Evolutionary conservation across 768 basidiomycete species (phyloP).

Genomic region (Mycena latifolia): DNA sequence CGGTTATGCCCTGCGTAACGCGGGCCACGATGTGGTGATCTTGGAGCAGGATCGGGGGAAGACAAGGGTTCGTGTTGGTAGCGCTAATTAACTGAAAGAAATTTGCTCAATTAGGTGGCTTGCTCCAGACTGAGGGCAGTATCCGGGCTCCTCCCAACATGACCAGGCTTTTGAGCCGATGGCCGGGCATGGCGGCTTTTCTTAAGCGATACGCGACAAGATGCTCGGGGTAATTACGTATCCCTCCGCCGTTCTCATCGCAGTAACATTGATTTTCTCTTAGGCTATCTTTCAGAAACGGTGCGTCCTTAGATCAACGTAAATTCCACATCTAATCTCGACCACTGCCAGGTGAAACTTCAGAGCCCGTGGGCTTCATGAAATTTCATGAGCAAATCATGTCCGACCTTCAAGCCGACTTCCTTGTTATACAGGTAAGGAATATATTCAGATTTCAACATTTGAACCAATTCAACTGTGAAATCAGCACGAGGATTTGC

Average conservation of each 20-base stretch:
- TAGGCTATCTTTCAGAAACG: conserved; percentile 23
- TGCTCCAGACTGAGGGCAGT: conserved; percentile 21
- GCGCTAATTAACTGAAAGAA: too few relatives aligned
- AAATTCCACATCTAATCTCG: background rate
- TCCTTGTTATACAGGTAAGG: conserved; percentile 24
- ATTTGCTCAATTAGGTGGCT: background rate
- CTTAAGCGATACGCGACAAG: conserved; percentile 1
- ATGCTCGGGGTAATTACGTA: conserved; percentile 11
- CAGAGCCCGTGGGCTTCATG: conserved; percentile 24
- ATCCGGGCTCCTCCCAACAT: conserved; percentile 30
- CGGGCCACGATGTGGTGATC: conserved; percentile 25
- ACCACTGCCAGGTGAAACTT: conserved; percentile 8
- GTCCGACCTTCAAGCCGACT: conserved; percentile 24
- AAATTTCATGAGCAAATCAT: conserved; percentile 27
- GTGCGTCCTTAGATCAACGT: conserved; percentile 1
- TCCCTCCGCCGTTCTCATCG: too few relatives aligned
- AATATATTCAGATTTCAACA: too few relatives aligned
- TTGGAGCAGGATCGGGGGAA: conserved; percentile 6
- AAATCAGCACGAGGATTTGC: conserved; percentile 25
- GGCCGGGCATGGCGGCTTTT: conserved; percentile 27
- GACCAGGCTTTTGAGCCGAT: conserved; percentile 22
- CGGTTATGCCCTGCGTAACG: conserved; percentile 44
- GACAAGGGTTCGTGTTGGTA: background rate
- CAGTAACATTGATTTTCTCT: background rate
- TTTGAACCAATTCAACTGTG: background rate